A percentile compares a stretch with the other conserved stretches of the same genome.
phyloP scores from a whole-genome alignment of 2,329 filamentous ascomycete genomes.

The Aspergillus versicolor region DNA sequence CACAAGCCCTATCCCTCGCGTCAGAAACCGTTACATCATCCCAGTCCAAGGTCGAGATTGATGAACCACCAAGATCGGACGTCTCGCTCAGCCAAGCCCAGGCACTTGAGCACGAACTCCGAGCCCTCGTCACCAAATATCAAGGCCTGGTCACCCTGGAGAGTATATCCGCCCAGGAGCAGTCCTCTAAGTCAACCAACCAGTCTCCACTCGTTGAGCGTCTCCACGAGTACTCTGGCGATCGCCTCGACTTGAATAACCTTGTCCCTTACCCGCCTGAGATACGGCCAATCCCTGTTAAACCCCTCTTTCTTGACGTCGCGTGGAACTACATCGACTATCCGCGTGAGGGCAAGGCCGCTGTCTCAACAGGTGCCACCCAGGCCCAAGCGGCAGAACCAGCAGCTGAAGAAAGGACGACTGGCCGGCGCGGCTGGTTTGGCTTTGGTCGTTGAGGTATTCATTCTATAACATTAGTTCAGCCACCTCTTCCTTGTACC shows the following conservation, averaged over 20 bases:
- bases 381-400: conserved; percentile 28
- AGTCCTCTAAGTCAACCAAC: conserved; percentile 36
- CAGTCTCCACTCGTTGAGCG: conserved; percentile 69
- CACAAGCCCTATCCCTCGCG: conserved; percentile 66
- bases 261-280: conserved; percentile 85
- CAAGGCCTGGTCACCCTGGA: conserved; percentile 83
- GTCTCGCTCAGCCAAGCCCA: conserved; percentile 61
- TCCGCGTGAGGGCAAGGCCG: conserved; percentile 56
- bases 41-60: conserved; percentile 38
- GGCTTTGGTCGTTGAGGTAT: conserved; percentile 56
- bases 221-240: conserved; percentile 71
- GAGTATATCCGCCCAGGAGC: conserved; percentile 56
- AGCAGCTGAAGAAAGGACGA: conserved; percentile 44
- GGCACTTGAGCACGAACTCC: conserved; percentile 62
- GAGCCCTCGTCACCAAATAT: conserved; percentile 72
- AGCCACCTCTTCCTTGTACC: not conserved
- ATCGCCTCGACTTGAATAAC: conserved; percentile 71
- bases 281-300: conserved; percentile 79
- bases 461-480: not conserved
- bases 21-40: conserved; percentile 52
- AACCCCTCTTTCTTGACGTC: conserved; percentile 92
- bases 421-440: conserved; percentile 74
- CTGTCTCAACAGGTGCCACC: conserved; percentile 1
- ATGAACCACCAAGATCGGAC: conserved; percentile 64
- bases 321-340: conserved; percentile 98